Evolutionary conservation across 2,329 filamentous ascomycete species (phyloP).

Genomic region (Aspergillus chevalieri): DNA sequence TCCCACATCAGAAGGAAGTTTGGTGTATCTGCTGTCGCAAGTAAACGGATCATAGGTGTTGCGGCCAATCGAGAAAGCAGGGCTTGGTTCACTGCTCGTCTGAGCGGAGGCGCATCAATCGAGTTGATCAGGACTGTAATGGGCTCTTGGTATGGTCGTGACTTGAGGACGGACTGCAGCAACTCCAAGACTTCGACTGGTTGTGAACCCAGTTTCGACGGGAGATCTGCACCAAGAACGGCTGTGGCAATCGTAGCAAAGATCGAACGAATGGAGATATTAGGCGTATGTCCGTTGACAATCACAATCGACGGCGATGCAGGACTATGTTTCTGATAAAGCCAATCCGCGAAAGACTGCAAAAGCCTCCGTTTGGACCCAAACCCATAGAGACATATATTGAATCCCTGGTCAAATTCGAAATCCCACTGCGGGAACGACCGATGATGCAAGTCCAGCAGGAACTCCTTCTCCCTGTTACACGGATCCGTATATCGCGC

Average conservation of each 20-base stretch:
- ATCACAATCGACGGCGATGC: conserved; percentile 62
- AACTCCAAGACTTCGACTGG: conserved; percentile 63
- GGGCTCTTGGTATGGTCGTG: conserved; percentile 33
- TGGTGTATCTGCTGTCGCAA: conserved; percentile 81
- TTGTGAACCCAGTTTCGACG: conserved; percentile 55
- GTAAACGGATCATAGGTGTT: conserved; percentile 63
- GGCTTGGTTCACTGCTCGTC: conserved; percentile 62
- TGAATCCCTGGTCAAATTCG: conserved; percentile 80
- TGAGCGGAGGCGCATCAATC: conserved; percentile 72
- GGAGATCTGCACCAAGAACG: conserved; percentile 41
- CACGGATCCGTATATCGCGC: conserved; percentile 64
- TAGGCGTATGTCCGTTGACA: conserved; percentile 70
- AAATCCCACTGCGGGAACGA: conserved; percentile 91
- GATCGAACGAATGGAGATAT: conserved; percentile 40
- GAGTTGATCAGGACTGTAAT: conserved; percentile 77
- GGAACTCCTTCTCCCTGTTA: conserved; percentile 59
- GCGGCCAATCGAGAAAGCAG: conserved; percentile 70
- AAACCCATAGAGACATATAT: conserved; percentile 84
- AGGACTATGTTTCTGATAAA: conserved; percentile 45
- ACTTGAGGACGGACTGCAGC: conserved; percentile 57
- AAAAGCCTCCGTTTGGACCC: conserved; percentile 78
- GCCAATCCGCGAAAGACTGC: conserved; percentile 66
- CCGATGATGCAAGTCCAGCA: conserved; percentile 68
- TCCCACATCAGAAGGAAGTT: conserved; percentile 89
- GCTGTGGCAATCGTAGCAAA: conserved; percentile 59